phyloP scores from a whole-genome alignment of 257 asterid genomes.

The Solanum stenotomum region DNA sequence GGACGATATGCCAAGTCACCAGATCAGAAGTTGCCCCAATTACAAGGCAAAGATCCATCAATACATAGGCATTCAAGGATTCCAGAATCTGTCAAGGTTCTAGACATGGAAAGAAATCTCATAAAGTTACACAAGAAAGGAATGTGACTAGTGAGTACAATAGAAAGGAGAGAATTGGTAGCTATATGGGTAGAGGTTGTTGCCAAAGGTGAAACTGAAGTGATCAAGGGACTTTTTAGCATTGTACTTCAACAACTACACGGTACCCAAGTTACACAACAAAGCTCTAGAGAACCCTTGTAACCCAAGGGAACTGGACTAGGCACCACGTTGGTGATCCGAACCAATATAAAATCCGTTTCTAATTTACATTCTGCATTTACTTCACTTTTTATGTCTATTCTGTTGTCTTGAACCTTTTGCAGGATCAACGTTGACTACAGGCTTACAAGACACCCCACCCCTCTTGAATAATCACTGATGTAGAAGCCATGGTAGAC shows the following conservation, averaged over 20 bases:
- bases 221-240: not conserved
- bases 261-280: not conserved
- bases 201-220: not conserved
- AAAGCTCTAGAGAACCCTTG: not conserved
- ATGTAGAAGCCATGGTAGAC: not conserved
- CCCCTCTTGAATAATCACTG: not conserved
- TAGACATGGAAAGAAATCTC: not conserved
- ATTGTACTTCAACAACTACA: not conserved
- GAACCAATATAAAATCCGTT: not conserved
- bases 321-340: not conserved
- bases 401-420: not conserved
- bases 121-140: not conserved
- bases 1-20: not conserved
- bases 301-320: not conserved
- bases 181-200: not conserved
- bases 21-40: not conserved
- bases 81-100: not conserved
- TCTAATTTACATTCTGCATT: not conserved
- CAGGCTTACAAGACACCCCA: not conserved
- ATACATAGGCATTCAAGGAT: not conserved
- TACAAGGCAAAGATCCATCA: not conserved
- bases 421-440: not conserved
- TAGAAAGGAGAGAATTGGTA: not conserved
- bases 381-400: not conserved
- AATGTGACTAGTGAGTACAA: not conserved